Percentiles rank a stretch among this genome's conserved stretches.
Evolutionary conservation across 2,329 filamentous ascomycete species (phyloP).

Genomic region (Penicillium brasilianum): DNA sequence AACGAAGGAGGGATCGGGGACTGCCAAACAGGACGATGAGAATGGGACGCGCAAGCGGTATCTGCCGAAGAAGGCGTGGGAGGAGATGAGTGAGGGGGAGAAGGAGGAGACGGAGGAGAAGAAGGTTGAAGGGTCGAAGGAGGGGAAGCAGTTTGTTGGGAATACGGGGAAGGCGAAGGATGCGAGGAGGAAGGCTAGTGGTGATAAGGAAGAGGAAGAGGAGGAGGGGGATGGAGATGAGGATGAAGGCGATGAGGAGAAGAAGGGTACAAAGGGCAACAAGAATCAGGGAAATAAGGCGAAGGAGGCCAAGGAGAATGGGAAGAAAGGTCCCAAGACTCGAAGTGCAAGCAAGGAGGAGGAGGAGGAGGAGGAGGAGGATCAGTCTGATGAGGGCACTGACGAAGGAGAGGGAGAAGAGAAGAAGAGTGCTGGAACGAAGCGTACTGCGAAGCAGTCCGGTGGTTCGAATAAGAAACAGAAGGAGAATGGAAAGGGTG

Average conservation of each 20-base stretch:
- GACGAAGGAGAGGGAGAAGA: background rate
- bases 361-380: background rate
- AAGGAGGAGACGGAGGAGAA: constrained; percentile 51
- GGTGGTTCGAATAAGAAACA: background rate
- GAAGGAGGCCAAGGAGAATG: no score
- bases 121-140: constrained; percentile 37
- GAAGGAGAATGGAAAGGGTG: background rate
- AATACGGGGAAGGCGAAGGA: constrained; percentile 52
- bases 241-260: background rate
- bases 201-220: background rate
- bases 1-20: constrained; percentile 53
- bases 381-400: background rate
- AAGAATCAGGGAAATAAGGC: background rate
- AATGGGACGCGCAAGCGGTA: constrained; percentile 53
- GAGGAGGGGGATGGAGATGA: background rate
- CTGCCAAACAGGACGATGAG: constrained; percentile 52
- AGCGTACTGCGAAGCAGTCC: constrained; percentile 6
- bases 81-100: constrained; percentile 53
- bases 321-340: background rate
- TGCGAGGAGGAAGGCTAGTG: constrained; percentile 45
- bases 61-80: constrained; percentile 55
- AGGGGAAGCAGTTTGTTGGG: constrained; percentile 51
- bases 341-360: constrained; percentile 1
- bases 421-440: constrained; percentile 3
- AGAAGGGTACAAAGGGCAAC: background rate